Percentiles rank a stretch among this genome's conserved stretches.
phyloP scores from a whole-genome alignment of 345 rosid genomes.

The Salix koriyanagi region DNA sequence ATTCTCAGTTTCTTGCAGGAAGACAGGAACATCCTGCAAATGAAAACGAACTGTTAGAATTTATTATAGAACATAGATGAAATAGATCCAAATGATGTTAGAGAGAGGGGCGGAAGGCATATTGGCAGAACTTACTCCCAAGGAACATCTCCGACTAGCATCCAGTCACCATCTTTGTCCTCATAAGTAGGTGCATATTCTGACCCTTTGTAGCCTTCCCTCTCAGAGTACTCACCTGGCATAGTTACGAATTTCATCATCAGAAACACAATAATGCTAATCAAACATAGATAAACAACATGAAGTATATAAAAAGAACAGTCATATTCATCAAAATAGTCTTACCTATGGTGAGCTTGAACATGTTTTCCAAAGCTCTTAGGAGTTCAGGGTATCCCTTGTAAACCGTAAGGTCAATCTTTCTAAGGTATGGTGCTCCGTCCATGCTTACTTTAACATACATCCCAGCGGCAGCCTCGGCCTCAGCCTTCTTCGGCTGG shows the following conservation, averaged over 20 bases:
- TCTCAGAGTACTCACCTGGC: constrained; percentile 18
- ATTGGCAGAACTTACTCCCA: constrained; percentile 14
- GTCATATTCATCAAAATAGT: not conserved
- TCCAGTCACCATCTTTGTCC: constrained; percentile 27
- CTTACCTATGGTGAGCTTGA: constrained; percentile 13
- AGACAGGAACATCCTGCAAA: constrained; percentile 71
- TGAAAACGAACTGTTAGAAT: constrained; percentile 3
- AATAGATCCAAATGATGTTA: not conserved
- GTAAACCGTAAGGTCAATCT: constrained; percentile 19
- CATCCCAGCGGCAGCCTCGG: constrained; percentile 9
- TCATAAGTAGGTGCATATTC: constrained; percentile 23
- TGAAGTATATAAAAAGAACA: not conserved
- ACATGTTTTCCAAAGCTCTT: constrained; percentile 16
- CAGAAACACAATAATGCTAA: not conserved
- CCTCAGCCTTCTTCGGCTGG: constrained; percentile 35
- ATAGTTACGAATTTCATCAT: not conserved
- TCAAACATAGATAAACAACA: not conserved
- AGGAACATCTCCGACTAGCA: constrained; percentile 24
- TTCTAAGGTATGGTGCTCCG: constrained; percentile 25
- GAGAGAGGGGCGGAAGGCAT: no score
- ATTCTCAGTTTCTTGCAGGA: constrained; percentile 82
- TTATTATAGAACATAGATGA: no score
- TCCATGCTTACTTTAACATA: constrained; percentile 40
- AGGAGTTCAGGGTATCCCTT: constrained; percentile 13
- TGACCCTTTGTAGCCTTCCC: constrained; percentile 24